phyloP scores from a whole-genome alignment of 345 rosid genomes.

The Bretschneidera sinensis region DNA sequence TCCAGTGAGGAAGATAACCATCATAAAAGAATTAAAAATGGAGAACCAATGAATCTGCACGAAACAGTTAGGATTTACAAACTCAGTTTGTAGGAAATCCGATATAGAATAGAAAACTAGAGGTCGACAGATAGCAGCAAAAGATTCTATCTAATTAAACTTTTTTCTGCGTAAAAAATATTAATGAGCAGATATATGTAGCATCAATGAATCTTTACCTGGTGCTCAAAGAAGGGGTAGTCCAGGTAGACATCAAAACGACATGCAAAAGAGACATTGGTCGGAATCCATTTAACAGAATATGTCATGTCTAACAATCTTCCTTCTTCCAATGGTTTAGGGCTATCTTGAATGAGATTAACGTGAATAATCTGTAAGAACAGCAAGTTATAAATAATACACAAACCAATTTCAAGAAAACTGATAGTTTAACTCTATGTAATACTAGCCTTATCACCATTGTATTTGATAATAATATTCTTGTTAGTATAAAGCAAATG shows the following conservation, averaged over 20 bases:
- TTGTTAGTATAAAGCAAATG: conserved; percentile 80
- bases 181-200: too few species aligned
- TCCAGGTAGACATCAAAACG: conserved; percentile 96
- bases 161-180: not conserved
- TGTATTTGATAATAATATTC: conserved; percentile 59
- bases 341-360: conserved; percentile 71
- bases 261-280: conserved; percentile 69
- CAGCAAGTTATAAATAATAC: conserved; percentile 1
- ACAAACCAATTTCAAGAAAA: not conserved
- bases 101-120: not conserved
- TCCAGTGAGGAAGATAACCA: conserved; percentile 98
- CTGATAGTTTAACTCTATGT: not conserved
- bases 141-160: not conserved
- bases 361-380: conserved; percentile 76
- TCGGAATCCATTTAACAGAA: conserved; percentile 71
- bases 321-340: conserved; percentile 69
- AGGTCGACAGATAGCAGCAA: not conserved
- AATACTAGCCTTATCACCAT: conserved; percentile 74
- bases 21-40: conserved; percentile 96
- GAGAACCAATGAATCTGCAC: conserved; percentile 99
- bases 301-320: conserved; percentile 64
- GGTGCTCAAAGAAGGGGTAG: conserved; percentile 94
- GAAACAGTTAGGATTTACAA: conserved; percentile 7
- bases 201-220: conserved; percentile 36
- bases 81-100: not conserved